Evolutionary conservation across 352 stramenopile species (phyloP).

Genomic region (Globisporangium emineosum): DNA sequence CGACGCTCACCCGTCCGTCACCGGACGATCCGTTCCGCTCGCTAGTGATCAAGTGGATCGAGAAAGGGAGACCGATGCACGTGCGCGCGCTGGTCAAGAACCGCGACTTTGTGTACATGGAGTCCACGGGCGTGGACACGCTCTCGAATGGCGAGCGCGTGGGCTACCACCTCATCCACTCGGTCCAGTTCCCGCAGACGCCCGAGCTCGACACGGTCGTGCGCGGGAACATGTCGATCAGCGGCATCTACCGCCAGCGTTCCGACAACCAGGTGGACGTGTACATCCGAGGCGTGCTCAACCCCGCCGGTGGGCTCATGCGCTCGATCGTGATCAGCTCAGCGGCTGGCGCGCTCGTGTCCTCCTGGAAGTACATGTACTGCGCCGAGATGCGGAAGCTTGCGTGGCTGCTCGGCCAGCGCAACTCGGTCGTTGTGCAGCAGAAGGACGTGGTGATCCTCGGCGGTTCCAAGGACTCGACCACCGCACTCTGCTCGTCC

Average conservation of each 20-base stretch:
- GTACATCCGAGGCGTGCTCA: constrained; percentile 29
- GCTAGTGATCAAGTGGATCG: constrained; percentile 60
- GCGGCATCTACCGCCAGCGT: constrained; percentile 49
- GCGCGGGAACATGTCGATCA: constrained; percentile 51
- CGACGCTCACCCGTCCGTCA: constrained; percentile 40
- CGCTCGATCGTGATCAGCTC: constrained; percentile 35
- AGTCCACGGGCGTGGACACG: constrained; percentile 43
- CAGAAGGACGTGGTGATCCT: constrained; percentile 13
- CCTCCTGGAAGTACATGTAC: constrained; percentile 29
- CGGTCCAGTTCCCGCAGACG: constrained; percentile 52
- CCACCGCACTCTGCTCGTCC: constrained; percentile 12
- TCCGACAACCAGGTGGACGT: constrained; percentile 20
- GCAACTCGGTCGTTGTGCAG: constrained; percentile 15
- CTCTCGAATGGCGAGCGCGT: constrained; percentile 48
- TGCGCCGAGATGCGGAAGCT: constrained; percentile 73
- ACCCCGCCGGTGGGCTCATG: constrained; percentile 38
- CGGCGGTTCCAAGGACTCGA: constrained; percentile 1
- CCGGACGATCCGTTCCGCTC: constrained; percentile 43
- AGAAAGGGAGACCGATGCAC: constrained; percentile 39
- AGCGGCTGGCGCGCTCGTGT: constrained; percentile 32
- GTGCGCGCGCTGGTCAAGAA: constrained; percentile 42
- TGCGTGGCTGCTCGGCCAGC: constrained; percentile 24
- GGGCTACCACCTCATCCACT: constrained; percentile 64
- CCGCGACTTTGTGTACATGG: constrained; percentile 60
- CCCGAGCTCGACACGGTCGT: constrained; percentile 27